Conservation (phyloP, 495 filamentous ascomycete species). For the Aspergillus nidulans region DNA sequence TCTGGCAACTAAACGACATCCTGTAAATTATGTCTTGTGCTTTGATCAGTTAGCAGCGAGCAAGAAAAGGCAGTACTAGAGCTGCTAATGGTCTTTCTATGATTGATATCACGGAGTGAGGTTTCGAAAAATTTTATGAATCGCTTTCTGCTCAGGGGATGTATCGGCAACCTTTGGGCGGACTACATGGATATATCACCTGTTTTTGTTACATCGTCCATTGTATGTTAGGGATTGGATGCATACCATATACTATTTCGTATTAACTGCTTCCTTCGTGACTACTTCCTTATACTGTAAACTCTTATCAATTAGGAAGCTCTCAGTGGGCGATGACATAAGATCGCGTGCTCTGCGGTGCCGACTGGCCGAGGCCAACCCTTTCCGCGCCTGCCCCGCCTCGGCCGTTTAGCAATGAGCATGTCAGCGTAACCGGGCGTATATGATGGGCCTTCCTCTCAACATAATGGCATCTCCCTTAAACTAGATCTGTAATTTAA, state of each 20-base stretch:
- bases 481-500: not conserved
- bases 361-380: constrained; percentile 7
- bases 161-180: constrained; percentile 34
- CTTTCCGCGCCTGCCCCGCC: constrained; percentile 5
- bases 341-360: constrained; percentile 14
- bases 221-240: constrained; percentile 43
- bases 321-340: constrained; percentile 11
- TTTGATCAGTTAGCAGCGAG: constrained; percentile 14
- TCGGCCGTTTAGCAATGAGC: not conserved
- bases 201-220: constrained; percentile 38
- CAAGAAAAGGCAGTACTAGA: constrained; percentile 8
- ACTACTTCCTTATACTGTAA: not conserved
- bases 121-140: constrained; percentile 41
- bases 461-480: not conserved
- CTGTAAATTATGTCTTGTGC: constrained; percentile 34
- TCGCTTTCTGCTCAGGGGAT: constrained; percentile 33
- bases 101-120: constrained; percentile 34
- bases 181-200: constrained; percentile 46
- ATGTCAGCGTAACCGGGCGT: not conserved
- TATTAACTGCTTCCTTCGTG: too few species aligned
- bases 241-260: constrained; percentile 35
- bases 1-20: constrained; percentile 34
- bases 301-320: not conserved
- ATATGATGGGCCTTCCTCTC: not conserved
- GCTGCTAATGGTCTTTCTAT: constrained; percentile 22